phyloP scores from a whole-genome alignment of 2,329 filamentous ascomycete genomes.

The Dothistroma septosporum region DNA sequence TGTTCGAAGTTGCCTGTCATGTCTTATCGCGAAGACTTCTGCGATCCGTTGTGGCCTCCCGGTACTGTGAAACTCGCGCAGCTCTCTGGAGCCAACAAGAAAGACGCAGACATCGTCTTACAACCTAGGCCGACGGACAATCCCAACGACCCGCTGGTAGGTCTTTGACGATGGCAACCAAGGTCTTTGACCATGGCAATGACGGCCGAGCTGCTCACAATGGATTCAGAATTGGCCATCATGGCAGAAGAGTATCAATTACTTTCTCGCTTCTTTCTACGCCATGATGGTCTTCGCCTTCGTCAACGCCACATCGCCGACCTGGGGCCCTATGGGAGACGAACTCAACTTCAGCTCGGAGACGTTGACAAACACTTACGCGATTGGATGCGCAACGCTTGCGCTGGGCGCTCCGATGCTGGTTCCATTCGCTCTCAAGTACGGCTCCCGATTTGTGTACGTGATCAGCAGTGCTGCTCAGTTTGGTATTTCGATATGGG shows the following conservation, averaged over 20 bases:
- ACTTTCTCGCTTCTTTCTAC: slow-evolving; percentile 41
- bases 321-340: slow-evolving; percentile 42
- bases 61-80: slow-evolving; percentile 28
- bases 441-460: slow-evolving; percentile 51
- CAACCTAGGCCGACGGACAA: slow-evolving; percentile 38
- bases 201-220: not conserved
- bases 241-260: slow-evolving; percentile 42
- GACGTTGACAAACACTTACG: slow-evolving; percentile 45
- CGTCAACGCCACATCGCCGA: slow-evolving; percentile 40
- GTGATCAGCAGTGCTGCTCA: slow-evolving; percentile 47
- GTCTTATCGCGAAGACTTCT: slow-evolving; percentile 20
- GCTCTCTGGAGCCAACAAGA: slow-evolving; percentile 17
- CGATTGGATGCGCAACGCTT: slow-evolving; percentile 45
- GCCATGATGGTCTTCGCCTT: slow-evolving; percentile 42
- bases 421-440: slow-evolving; percentile 50
- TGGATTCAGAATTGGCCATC: slow-evolving; percentile 42
- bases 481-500: slow-evolving; percentile 48
- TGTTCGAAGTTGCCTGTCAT: not conserved
- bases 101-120: slow-evolving; percentile 32
- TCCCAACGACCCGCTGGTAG: slow-evolving; percentile 39
- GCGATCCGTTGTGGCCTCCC: slow-evolving; percentile 28
- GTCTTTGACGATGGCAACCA: not conserved
- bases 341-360: slow-evolving; percentile 44
- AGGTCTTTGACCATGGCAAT: not conserved
- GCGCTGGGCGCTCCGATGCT: slow-evolving; percentile 48